Conservation (phyloP, 2,329 filamentous ascomycete genomes). For the Ophiostoma perfectum region DNA sequence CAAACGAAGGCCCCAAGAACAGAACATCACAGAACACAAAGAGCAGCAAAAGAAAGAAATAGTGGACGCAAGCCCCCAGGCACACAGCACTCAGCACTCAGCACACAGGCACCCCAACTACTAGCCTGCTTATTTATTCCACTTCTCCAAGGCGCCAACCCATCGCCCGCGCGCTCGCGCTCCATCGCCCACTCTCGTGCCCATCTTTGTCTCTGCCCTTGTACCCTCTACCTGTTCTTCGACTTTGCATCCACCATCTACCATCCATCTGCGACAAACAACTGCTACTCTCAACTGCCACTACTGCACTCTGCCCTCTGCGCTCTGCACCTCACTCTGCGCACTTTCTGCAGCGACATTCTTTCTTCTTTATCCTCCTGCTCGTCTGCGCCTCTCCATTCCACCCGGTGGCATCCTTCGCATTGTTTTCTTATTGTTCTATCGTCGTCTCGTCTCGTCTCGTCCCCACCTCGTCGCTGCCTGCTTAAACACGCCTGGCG, state of each 20-base stretch:
- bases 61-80: background rate
- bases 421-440: background rate
- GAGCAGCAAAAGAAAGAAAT: background rate
- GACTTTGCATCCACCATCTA: background rate
- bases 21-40: background rate
- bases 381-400: background rate
- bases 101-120: background rate
- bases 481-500: background rate
- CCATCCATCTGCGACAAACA: background rate
- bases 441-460: slow-evolving; percentile 5
- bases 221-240: slow-evolving; percentile 8
- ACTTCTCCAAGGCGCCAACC: slow-evolving; percentile 4
- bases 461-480: background rate
- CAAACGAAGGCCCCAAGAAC: background rate
- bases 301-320: background rate
- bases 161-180: background rate
- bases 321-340: background rate
- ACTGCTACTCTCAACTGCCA: slow-evolving; percentile 1
- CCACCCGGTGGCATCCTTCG: background rate
- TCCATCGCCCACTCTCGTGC: background rate
- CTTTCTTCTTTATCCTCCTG: background rate
- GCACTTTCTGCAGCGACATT: background rate
- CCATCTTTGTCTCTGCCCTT: background rate
- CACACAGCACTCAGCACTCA: background rate
- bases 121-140: background rate